Conservation (phyloP, 2,329 filamentous ascomycete species). For the Monilinia vaccinii-corymbosi region DNA sequence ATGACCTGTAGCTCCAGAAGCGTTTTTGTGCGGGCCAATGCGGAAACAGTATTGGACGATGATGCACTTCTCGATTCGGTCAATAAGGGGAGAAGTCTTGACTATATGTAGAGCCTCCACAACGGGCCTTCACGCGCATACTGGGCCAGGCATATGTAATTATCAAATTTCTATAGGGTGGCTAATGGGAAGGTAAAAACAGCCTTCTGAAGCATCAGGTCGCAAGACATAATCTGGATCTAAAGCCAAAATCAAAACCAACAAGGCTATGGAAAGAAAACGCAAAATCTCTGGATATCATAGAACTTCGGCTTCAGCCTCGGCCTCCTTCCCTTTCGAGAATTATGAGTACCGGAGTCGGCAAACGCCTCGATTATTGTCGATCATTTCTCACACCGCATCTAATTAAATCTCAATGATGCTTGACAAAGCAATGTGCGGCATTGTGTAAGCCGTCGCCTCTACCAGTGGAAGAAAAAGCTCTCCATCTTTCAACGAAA, state of each 20-base stretch:
- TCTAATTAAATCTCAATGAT: background rate
- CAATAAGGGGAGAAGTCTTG: background rate
- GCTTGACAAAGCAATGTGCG: background rate
- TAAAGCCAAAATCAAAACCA: background rate
- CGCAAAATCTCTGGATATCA: background rate
- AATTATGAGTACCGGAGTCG: background rate
- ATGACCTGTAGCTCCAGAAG: background rate
- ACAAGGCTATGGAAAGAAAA: background rate
- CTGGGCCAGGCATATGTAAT: background rate
- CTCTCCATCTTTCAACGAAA: background rate
- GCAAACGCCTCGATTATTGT: background rate
- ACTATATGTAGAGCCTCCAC: slow-evolving; percentile 5
- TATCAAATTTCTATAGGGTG: background rate
- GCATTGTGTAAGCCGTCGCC: background rate
- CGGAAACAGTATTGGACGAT: background rate
- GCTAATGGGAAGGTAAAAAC: background rate
- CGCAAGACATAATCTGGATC: background rate
- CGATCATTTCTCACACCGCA: background rate
- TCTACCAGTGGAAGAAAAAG: background rate
- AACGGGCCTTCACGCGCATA: background rate
- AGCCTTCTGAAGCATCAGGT: background rate
- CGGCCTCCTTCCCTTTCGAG: background rate
- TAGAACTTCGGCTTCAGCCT: background rate
- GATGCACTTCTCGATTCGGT: background rate
- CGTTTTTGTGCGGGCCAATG: background rate